Evolutionary conservation across 805 yeast species (phyloP), one percentile per base, ranked within the genome.

Genomic region (Blastobotrys peoriensis): DNA sequence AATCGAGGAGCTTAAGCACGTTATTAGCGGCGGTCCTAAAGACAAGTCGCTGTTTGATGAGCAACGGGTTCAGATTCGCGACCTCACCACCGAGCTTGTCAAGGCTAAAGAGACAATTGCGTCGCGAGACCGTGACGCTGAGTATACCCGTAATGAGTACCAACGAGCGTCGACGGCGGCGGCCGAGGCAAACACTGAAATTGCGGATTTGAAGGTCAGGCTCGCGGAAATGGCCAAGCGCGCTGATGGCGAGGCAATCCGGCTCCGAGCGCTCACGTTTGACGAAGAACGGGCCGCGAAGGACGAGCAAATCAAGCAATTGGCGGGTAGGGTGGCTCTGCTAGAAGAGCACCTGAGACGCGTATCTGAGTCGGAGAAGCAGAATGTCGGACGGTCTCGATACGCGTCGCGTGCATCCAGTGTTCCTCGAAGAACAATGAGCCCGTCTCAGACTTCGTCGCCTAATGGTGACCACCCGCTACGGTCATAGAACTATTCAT

Each of bases 51-150:
- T 36, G 42, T 65, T 66, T 50, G 61, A 69, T 20, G 49, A 51
- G 15, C 69, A 66, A 49, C 74, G 76, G 49, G 48, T 60, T 20
- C 61, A 67, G 45, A 69, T 71, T n/a, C 63, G 72, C 56, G 68
- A 69, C 4, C 56, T 80, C 28, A 70, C 73, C 46, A 70, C 70
- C 4, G 68, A 71, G 41, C 63, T 81, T 2, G 62, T 65, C 25
- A 69, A 62, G 22, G 61, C 71, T 37, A 62, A 71, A n/a, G 62
- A 66, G 10, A 71, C 70, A 49, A 55, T 73, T 1, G 71, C 70
- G 20, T 68, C 79, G 4, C 69, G 71, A 36, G 60, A 61, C 1
- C 77, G 76, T 28, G 95, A 87, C 54, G 73, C 70, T 38, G 75
- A 68, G 40, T 88, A 84, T 61, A 82, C 57, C 62, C 55, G 54